A percentile compares a stretch with the other conserved stretches of the same genome.
Evolutionary conservation across 2,329 filamentous ascomycete genomes (phyloP).

Genomic region (Microthyrium microscopicum): DNA sequence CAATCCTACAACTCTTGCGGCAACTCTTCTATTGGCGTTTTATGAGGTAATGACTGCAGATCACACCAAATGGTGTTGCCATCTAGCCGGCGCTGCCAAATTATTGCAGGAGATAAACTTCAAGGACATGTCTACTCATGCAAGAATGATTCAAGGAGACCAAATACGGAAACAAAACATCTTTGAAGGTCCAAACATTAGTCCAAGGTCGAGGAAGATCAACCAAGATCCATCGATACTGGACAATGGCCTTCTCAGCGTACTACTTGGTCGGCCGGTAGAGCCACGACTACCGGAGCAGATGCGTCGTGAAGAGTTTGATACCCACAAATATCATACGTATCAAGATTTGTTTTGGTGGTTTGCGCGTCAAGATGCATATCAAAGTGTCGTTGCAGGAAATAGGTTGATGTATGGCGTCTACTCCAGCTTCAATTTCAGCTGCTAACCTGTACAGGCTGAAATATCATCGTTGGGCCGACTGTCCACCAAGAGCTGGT

Average conservation of each 20-base stretch:
- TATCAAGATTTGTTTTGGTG: slow-evolving; percentile 87
- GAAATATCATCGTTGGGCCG: slow-evolving; percentile 65
- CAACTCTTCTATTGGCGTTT: slow-evolving; percentile 70
- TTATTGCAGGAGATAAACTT: slow-evolving; percentile 73
- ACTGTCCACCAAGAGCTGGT: slow-evolving; percentile 71
- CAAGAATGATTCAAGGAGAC: slow-evolving; percentile 44
- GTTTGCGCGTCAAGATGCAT: slow-evolving; percentile 87
- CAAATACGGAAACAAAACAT: neutral
- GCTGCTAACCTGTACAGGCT: slow-evolving; percentile 35
- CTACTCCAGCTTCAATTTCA: neutral
- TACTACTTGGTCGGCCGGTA: slow-evolving; percentile 39
- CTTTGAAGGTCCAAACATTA: slow-evolving; percentile 8
- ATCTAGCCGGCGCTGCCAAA: slow-evolving; percentile 69
- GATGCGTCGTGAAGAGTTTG: slow-evolving; percentile 22
- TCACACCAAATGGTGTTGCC: slow-evolving; percentile 89
- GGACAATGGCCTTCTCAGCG: slow-evolving; percentile 37
- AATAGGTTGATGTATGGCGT: slow-evolving; percentile 57
- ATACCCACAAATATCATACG: slow-evolving; percentile 66
- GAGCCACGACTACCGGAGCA: slow-evolving; percentile 24
- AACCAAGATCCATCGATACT: slow-evolving; percentile 10
- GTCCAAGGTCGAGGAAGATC: neutral
- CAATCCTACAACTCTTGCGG: slow-evolving; percentile 70
- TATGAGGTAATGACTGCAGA: slow-evolving; percentile 93
- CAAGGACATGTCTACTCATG: slow-evolving; percentile 51
- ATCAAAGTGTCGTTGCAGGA: slow-evolving; percentile 77